Evolutionary conservation across 2,329 filamentous ascomycete species (phyloP).

Genomic region (Conoideocrella luteorostrata): DNA sequence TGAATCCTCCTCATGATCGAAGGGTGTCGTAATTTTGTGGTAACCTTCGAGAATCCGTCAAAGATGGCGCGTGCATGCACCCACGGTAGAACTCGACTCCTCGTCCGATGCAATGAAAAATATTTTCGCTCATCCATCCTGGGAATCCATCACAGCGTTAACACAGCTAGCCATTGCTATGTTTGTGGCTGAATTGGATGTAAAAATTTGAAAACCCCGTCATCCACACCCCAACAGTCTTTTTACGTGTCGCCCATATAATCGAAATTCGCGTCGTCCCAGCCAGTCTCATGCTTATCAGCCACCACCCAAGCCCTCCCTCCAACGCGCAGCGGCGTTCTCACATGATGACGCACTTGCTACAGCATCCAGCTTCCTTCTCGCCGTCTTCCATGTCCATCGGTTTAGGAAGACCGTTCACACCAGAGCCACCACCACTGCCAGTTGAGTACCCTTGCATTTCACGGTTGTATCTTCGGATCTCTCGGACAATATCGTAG

Average conservation of each 20-base stretch:
- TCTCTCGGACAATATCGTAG: conserved; percentile 96
- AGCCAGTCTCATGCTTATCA: conserved; percentile 1
- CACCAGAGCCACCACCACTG: conserved; percentile 57
- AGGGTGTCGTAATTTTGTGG: conserved; percentile 8
- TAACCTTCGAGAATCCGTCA: conserved; percentile 8
- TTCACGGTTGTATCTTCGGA: conserved; percentile 96
- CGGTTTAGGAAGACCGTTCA: conserved; percentile 59
- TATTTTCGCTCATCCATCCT: conserved; percentile 13
- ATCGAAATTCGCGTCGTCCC: not conserved
- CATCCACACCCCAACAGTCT: conserved; percentile 3
- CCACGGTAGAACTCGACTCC: conserved; percentile 32
- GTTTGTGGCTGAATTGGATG: conserved; percentile 2
- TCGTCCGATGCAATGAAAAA: conserved; percentile 31
- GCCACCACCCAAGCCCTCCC: not conserved
- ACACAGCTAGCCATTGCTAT: conserved; percentile 8
- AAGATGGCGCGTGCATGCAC: conserved; percentile 14
- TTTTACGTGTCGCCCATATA: conserved; percentile 7
- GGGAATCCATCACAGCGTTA: not conserved
- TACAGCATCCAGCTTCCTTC: conserved; percentile 70
- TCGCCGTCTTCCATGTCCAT: conserved; percentile 72
- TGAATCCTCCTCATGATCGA: conserved; percentile 4
- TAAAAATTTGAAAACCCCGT: not conserved
- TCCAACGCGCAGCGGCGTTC: conserved; percentile 1
- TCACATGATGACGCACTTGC: conserved; percentile 86
- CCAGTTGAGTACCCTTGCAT: conserved; percentile 81